Conservation (phyloP, 371 early-diverging fungal species). For the Haplosporangium sp. region DNA sequence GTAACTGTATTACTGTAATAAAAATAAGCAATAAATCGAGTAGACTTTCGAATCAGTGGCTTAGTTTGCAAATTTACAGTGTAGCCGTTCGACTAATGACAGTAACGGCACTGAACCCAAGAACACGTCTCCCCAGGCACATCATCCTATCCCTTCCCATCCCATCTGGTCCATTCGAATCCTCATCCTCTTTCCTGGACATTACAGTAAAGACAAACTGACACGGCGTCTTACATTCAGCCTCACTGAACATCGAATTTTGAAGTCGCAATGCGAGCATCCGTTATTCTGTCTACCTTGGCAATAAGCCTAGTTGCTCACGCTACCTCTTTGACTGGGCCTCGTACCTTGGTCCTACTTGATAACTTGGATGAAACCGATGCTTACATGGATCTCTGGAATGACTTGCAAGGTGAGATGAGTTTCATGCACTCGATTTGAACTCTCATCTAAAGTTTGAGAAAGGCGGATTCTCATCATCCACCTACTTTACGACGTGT, state of each 20-base stretch:
- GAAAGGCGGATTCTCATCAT: constrained; percentile 6
- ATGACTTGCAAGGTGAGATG: constrained; percentile 69
- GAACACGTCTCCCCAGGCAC: constrained; percentile 3
- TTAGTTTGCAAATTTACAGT: too few species aligned
- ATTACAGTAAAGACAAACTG: background rate
- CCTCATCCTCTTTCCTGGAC: background rate
- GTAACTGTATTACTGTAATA: background rate
- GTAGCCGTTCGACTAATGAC: background rate
- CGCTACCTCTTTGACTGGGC: constrained; percentile 63
- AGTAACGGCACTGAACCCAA: background rate
- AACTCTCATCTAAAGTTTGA: background rate
- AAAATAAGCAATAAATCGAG: background rate
- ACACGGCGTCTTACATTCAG: constrained; percentile 10
- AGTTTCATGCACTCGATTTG: background rate
- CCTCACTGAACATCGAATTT: background rate
- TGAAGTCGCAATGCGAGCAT: constrained; percentile 32
- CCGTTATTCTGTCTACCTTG: constrained; percentile 40
- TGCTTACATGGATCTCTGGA: constrained; percentile 71
- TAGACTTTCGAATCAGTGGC: background rate
- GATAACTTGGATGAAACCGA: constrained; percentile 68
- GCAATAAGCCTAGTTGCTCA: constrained; percentile 50
- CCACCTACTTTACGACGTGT: constrained; percentile 1
- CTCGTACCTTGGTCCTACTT: constrained; percentile 80
- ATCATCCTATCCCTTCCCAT: constrained; percentile 3
- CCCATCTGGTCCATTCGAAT: background rate